phyloP scores from a whole-genome alignment of 768 basidiomycete genomes.

The Tylopilus sp. region DNA sequence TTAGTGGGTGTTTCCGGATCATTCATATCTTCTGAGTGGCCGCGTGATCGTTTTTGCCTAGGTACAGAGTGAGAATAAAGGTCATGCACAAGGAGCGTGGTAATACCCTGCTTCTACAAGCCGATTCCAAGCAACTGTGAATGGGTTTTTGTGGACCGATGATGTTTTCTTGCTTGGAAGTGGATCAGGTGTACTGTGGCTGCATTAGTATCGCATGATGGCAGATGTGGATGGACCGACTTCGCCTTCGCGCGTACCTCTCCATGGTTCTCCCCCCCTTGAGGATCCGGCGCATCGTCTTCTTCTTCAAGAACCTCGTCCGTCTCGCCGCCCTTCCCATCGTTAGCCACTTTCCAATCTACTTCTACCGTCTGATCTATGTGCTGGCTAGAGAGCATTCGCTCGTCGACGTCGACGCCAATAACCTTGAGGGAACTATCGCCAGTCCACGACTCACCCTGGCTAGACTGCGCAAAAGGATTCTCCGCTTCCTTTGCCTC shows the following conservation, averaged over 20 bases:
- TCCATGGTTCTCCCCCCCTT: not conserved
- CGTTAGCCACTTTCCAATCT: slow-evolving; percentile 17
- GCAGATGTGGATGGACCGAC: not conserved
- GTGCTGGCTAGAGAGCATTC: slow-evolving; percentile 32
- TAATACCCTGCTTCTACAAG: slow-evolving; percentile 16
- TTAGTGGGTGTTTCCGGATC: slow-evolving; percentile 16
- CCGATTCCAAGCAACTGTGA: slow-evolving; percentile 21
- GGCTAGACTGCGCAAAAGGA: slow-evolving; percentile 23
- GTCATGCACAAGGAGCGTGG: not conserved
- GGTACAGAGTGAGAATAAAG: not conserved
- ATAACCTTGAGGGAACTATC: slow-evolving; percentile 1
- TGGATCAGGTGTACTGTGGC: not conserved
- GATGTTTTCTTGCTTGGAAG: not conserved
- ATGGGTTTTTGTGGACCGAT: slow-evolving; percentile 12
- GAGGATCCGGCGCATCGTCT: not conserved
- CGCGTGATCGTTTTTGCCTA: slow-evolving; percentile 27
- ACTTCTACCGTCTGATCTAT: slow-evolving; percentile 28
- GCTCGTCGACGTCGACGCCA: slow-evolving; percentile 31
- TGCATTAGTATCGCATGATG: not conserved
- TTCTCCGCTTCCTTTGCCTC: slow-evolving; percentile 16
- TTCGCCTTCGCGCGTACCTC: not conserved
- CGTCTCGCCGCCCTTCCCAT: slow-evolving; percentile 11
- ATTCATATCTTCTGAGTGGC: slow-evolving; percentile 14
- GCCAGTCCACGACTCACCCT: slow-evolving; percentile 11
- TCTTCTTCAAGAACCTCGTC: slow-evolving; percentile 15